Percentiles rank a stretch among this genome's conserved stretches.
Evolutionary conservation across 2,329 filamentous ascomycete species (phyloP).

Genomic region (Akanthomyces dipterigenus): DNA sequence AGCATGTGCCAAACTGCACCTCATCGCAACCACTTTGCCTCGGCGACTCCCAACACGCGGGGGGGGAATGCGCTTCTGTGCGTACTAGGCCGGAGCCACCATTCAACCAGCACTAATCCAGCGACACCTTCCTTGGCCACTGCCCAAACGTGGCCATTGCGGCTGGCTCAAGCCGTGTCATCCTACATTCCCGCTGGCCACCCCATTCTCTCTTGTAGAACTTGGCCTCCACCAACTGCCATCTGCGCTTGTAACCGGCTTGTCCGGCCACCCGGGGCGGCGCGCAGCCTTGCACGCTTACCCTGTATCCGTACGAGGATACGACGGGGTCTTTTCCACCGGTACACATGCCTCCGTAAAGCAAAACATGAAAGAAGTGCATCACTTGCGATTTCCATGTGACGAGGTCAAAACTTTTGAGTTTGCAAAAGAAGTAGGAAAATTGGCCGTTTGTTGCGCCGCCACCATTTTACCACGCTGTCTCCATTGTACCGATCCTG

Average conservation of each 20-base stretch:
- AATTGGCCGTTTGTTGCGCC: too few relatives aligned
- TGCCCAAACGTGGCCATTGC: not conserved
- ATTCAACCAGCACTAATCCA: not conserved
- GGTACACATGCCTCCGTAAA: too few relatives aligned
- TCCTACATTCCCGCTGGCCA: not conserved
- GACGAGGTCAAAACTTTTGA: not conserved
- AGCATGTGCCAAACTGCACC: constrained; percentile 2
- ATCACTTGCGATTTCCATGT: not conserved
- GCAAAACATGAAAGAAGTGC: too few relatives aligned
- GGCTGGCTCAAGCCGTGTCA: not conserved
- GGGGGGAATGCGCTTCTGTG: not conserved
- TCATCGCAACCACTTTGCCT: not conserved
- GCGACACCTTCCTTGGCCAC: not conserved
- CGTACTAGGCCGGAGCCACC: not conserved
- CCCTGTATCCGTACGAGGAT: constrained; percentile 6
- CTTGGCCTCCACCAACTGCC: not conserved
- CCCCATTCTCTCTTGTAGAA: not conserved
- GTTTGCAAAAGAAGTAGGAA: too few relatives aligned
- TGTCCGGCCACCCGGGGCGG: not conserved
- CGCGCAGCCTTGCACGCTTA: not conserved
- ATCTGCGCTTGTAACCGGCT: not conserved
- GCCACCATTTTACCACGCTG: too few relatives aligned
- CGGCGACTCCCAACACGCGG: not conserved
- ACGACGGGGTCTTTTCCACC: not conserved
- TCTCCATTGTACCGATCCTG: not conserved